Evolutionary conservation across 169 alveolate species (phyloP).

Genomic region (Neospora caninum): DNA sequence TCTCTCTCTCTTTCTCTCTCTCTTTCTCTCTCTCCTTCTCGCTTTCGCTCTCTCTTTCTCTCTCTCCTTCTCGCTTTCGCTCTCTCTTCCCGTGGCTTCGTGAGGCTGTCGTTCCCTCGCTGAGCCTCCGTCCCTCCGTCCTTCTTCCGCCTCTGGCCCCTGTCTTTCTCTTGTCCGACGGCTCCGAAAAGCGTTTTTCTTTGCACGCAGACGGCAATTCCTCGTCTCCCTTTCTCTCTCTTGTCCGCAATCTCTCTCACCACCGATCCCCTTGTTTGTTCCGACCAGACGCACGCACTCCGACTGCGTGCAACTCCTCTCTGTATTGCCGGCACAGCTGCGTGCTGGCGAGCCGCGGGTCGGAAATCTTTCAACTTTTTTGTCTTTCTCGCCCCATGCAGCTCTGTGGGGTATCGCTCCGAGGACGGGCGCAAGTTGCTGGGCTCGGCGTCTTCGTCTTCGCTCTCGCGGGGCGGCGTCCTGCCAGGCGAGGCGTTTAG

Average conservation of each 20-base stretch:
- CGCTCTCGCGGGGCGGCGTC: conserved; percentile 3
- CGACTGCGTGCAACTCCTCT: too few species aligned
- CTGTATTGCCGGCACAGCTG: too few species aligned
- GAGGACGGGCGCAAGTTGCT: conserved; percentile 79
- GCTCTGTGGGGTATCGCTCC: conserved; percentile 82
- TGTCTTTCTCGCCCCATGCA: neutral
- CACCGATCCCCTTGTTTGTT: too few species aligned
- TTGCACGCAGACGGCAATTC: too few species aligned
- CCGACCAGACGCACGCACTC: too few species aligned
- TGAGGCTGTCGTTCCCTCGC: neutral
- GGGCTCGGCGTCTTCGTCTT: conserved; percentile 36
- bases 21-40: neutral
- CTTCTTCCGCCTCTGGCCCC: neutral
- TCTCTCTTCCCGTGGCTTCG: neutral
- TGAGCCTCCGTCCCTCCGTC: neutral
- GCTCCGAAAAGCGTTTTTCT: too few species aligned
- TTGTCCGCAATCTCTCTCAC: too few species aligned
- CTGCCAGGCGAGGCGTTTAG: conserved; percentile 73
- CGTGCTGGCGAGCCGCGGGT: too few species aligned
- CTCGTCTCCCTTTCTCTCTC: too few species aligned
- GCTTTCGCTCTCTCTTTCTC: neutral
- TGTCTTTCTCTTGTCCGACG: too few species aligned
- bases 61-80: neutral
- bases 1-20: neutral
- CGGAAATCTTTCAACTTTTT: neutral